Conservation (phyloP, 1,139 yeast species). For the Kodamaea ohmeri region DNA sequence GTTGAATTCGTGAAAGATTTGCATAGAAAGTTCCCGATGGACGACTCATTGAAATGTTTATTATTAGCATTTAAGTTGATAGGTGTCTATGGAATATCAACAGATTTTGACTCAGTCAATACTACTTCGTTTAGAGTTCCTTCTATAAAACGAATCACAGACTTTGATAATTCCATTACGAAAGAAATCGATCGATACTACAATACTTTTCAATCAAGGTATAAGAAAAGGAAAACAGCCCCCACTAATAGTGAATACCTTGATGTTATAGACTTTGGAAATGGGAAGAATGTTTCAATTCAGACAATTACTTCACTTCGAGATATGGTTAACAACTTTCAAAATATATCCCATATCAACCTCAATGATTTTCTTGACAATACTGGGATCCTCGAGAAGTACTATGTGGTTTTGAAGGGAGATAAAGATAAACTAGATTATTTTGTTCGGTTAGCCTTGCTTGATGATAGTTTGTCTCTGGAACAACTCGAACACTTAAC, state of each 20-base stretch:
- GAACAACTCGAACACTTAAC: conserved; percentile 13
- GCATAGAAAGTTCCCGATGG: conserved; percentile 34
- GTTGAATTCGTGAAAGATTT: conserved; percentile 33
- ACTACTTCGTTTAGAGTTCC: conserved; percentile 6
- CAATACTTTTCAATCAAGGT: conserved; percentile 3
- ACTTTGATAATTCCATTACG: not conserved
- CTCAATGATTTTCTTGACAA: conserved; percentile 14
- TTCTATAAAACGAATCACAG: not conserved
- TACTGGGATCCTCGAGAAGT: conserved; percentile 4
- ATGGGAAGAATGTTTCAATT: conserved; percentile 14
- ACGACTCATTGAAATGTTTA: conserved; percentile 24
- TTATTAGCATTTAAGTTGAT: conserved; percentile 4
- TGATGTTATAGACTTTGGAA: conserved; percentile 10
- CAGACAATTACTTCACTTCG: conserved; percentile 20
- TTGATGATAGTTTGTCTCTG: conserved; percentile 18
- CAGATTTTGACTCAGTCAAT: conserved; percentile 4
- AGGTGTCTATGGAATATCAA: not conserved
- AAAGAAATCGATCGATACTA: conserved; percentile 7
- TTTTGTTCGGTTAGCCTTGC: conserved; percentile 18
- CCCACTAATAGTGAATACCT: conserved; percentile 6
- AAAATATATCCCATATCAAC: conserved; percentile 18
- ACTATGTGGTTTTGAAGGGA: conserved; percentile 7
- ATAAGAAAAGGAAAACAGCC: conserved; percentile 6
- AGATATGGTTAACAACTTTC: conserved; percentile 19
- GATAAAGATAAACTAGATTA: conserved; percentile 17